phyloP scores from a whole-genome alignment of 192 early-diverging fungal species.

The Dimargaris cristalligena region DNA sequence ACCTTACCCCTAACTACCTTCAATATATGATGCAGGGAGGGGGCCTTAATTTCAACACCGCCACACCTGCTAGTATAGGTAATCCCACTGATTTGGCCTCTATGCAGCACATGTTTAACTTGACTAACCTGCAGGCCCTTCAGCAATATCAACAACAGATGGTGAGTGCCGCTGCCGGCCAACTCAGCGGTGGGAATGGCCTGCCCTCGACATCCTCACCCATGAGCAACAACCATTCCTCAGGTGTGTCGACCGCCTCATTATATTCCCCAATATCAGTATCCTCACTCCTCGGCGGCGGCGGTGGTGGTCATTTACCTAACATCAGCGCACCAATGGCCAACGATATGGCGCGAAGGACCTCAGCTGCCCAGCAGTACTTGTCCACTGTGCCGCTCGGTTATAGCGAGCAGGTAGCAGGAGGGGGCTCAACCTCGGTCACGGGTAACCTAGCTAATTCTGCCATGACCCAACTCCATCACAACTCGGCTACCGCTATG shows the following conservation, averaged over 20 bases:
- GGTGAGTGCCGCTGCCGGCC: background rate
- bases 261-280: no score
- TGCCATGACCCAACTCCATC: background rate
- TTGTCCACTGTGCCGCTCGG: no score
- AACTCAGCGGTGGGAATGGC: background rate
- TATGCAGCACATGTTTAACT: background rate
- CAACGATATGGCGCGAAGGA: no score
- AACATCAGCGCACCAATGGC: no score
- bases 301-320: no score
- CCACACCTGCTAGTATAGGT: background rate
- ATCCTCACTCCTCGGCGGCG: no score
- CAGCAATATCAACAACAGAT: background rate
- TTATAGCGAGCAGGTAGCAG: no score
- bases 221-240: no score
- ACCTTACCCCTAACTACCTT: background rate
- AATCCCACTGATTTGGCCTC: background rate
- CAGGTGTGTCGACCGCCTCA: no score
- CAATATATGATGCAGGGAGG: background rate
- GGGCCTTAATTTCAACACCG: background rate
- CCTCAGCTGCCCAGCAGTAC: no score
- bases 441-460: background rate
- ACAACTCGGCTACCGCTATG: background rate
- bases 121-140: background rate
- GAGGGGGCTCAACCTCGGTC: no score
- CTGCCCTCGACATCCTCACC: background rate